A percentile compares a stretch with the other conserved stretches of the same genome.
These are phyloP conservation scores for Pugionium cornutum DNA, from an alignment of 345 rosid genomes.

Conservation along the genomic window DNA sequence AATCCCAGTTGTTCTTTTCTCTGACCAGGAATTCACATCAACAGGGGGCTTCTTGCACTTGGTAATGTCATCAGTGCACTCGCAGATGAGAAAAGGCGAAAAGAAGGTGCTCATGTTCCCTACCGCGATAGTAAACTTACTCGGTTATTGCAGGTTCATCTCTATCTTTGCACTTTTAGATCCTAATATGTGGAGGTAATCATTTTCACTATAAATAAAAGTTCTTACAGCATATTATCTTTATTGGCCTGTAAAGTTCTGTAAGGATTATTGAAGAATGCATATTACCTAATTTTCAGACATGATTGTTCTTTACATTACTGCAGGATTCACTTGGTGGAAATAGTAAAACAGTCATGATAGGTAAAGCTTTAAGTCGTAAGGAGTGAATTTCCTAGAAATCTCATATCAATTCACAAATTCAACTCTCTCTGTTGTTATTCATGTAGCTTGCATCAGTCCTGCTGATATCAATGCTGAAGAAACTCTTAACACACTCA, in stretches of 20 bases:
- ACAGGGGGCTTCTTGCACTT: constrained; percentile 84
- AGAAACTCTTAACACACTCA: constrained; percentile 76
- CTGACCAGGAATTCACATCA: constrained; percentile 71
- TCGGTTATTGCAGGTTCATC: constrained; percentile 68
- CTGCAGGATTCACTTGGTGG: constrained; percentile 86
- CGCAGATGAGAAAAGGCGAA: constrained; percentile 82
- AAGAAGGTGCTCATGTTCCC: constrained; percentile 81
- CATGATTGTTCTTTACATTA: constrained; percentile 17
- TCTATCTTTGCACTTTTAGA: constrained; percentile 31
- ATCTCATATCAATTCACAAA: not conserved
- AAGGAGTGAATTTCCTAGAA: not conserved
- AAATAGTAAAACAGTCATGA: constrained; percentile 82
- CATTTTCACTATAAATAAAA: not conserved
- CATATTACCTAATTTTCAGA: not conserved
- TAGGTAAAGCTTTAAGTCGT: constrained; percentile 49
- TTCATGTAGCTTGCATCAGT: constrained; percentile 70
- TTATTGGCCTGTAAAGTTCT: not conserved
- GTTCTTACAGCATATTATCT: constrained; percentile 8
- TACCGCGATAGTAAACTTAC: constrained; percentile 89
- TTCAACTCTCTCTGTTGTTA: not conserved
- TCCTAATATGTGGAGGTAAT: constrained; percentile 6
- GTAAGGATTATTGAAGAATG: constrained; percentile 14
- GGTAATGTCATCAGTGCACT: constrained; percentile 89
- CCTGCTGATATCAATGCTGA: constrained; percentile 87
- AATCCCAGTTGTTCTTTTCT: constrained; percentile 18